phyloP scores from a whole-genome alignment of 2,329 filamentous ascomycete species.

The Westerdykella ornata region DNA sequence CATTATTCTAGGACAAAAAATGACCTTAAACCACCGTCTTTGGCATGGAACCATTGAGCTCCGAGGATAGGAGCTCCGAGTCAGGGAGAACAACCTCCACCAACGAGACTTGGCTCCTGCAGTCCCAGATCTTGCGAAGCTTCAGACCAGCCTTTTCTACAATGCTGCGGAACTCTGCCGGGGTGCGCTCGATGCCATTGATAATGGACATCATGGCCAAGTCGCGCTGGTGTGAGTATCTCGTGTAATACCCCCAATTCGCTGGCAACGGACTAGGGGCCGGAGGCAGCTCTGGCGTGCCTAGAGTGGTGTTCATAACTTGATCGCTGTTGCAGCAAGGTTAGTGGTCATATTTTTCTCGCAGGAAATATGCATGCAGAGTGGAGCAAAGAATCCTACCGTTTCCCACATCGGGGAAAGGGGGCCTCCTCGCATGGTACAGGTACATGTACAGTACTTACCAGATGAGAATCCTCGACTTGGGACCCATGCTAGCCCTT shows the following conservation, averaged over 20 bases:
- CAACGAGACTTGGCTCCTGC: constrained; percentile 28
- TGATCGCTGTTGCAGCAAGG: constrained; percentile 20
- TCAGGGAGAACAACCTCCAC: constrained; percentile 16
- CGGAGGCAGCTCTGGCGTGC: constrained; percentile 19
- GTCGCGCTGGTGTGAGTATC: constrained; percentile 31
- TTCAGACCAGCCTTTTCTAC: constrained; percentile 24
- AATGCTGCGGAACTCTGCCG: constrained; percentile 24
- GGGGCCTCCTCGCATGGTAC: no score
- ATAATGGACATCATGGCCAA: constrained; percentile 32
- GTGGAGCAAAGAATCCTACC: background rate
- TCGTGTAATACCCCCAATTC: constrained; percentile 29
- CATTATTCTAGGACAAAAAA: no score
- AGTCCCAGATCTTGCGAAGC: constrained; percentile 29
- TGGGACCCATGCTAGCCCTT: constrained; percentile 5
- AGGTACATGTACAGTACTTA: no score
- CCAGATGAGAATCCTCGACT: constrained; percentile 8
- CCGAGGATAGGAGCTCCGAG: no score
- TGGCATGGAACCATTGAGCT: background rate
- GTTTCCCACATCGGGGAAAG: background rate
- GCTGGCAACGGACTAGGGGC: constrained; percentile 31
- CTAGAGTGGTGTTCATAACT: constrained; percentile 35
- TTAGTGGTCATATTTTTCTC: background rate
- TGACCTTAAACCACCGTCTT: no score
- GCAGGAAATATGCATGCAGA: background rate
- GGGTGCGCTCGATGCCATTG: constrained; percentile 36